Conservation (phyloP, 495 filamentous ascomycete genomes). For the Hamigera avellanea region DNA sequence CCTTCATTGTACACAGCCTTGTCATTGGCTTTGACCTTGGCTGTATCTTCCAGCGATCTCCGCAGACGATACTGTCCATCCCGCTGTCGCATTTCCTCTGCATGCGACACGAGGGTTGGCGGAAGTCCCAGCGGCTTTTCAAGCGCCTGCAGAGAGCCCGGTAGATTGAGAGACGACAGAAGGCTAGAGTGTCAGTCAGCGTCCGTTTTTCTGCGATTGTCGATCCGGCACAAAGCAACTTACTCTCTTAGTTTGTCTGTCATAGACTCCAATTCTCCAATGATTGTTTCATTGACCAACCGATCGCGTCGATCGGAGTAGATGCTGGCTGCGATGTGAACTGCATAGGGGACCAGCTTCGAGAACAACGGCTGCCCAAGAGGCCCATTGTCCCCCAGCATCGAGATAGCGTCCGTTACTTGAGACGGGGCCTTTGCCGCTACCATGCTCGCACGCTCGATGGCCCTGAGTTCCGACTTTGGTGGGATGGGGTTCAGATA, state of each 20-base stretch:
- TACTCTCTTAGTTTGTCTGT: constrained; percentile 69
- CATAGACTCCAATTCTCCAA: constrained; percentile 73
- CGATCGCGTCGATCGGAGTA: constrained; percentile 88
- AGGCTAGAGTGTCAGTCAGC: constrained; percentile 29
- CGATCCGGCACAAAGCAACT: constrained; percentile 4
- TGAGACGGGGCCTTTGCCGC: constrained; percentile 67
- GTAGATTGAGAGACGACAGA: constrained; percentile 74
- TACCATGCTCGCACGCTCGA: constrained; percentile 87
- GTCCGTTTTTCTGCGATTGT: neutral
- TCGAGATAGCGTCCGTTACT: constrained; percentile 65
- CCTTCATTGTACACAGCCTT: constrained; percentile 69
- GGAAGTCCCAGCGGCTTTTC: constrained; percentile 94
- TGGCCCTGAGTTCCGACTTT: constrained; percentile 74
- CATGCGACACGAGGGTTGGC: constrained; percentile 70
- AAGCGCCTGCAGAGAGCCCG: constrained; percentile 84
- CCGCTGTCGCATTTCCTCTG: constrained; percentile 90
- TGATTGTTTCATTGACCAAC: constrained; percentile 72
- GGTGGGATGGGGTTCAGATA: constrained; percentile 78
- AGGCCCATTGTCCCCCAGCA: constrained; percentile 66
- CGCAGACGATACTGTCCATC: constrained; percentile 67
- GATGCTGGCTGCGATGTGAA: constrained; percentile 88
- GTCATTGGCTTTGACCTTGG: constrained; percentile 72
- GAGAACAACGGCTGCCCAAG: constrained; percentile 80
- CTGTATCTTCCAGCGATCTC: constrained; percentile 71
- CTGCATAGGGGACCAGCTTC: constrained; percentile 89